Conservation (phyloP, 768 basidiomycete species). For the Serpula lacrymans region DNA sequence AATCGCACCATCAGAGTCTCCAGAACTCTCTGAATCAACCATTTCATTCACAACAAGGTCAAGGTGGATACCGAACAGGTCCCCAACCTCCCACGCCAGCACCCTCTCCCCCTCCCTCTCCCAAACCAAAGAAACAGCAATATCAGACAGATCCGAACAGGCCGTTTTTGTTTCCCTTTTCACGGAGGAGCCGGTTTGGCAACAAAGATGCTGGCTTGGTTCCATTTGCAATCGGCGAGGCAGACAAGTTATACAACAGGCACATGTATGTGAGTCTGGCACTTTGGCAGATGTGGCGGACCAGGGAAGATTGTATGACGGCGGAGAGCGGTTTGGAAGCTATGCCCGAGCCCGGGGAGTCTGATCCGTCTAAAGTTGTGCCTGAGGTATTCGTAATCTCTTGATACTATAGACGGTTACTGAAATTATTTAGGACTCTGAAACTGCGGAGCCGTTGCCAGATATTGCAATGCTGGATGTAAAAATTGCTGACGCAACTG, state of each 20-base stretch:
- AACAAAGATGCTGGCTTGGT: conserved; percentile 64
- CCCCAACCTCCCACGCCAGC: conserved; percentile 86
- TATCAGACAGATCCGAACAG: conserved; percentile 95
- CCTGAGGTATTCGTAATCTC: conserved; percentile 31
- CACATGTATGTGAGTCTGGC: conserved; percentile 91
- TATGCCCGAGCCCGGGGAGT: conserved; percentile 65
- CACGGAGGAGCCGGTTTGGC: conserved; percentile 51
- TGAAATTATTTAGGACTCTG: conserved; percentile 46
- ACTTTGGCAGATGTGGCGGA: conserved; percentile 92
- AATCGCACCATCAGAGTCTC: conserved; percentile 42
- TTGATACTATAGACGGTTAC: conserved; percentile 3
- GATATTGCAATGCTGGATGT: conserved; percentile 70
- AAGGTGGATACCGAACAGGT: conserved; percentile 29
- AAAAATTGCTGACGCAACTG: conserved; percentile 68
- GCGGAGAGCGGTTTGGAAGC: conserved; percentile 88
- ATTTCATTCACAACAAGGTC: conserved; percentile 31
- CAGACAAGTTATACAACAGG: conserved; percentile 82
- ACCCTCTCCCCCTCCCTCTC: conserved; percentile 78
- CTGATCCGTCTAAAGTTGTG: conserved; percentile 48
- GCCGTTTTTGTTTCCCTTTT: conserved; percentile 96
- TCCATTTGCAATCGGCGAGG: conserved; percentile 95
- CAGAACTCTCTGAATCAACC: conserved; percentile 31
- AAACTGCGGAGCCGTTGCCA: conserved; percentile 60
- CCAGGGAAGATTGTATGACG: conserved; percentile 92
- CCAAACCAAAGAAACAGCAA: conserved; percentile 96